Evolutionary conservation across 2,329 filamentous ascomycete genomes (phyloP).

Genomic region (Ustulina deusta): DNA sequence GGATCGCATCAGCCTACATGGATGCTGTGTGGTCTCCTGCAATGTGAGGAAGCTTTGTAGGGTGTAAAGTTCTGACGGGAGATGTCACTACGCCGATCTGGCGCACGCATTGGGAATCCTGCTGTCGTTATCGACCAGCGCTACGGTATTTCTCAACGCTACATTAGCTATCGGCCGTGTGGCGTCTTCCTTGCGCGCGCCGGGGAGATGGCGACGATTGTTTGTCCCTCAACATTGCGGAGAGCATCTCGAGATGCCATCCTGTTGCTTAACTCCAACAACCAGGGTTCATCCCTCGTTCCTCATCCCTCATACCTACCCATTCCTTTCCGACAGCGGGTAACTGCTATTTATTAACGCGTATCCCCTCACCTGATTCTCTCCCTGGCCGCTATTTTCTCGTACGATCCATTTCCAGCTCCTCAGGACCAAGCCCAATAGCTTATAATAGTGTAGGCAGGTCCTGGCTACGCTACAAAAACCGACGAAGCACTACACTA

Average conservation of each 20-base stretch:
- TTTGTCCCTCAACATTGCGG: constrained; percentile 8
- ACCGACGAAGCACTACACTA: constrained; percentile 25
- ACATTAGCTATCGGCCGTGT: constrained; percentile 3
- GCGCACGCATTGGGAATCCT: constrained; percentile 24
- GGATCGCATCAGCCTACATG: constrained; percentile 20
- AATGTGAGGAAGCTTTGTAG: constrained; percentile 19
- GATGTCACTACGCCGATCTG: constrained; percentile 28
- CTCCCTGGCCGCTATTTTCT: constrained; percentile 24
- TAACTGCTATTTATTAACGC: constrained; percentile 11
- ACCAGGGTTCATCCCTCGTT: constrained; percentile 32
- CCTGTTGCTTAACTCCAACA: constrained; percentile 15
- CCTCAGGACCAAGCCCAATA: constrained; percentile 23
- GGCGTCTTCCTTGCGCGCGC: constrained; percentile 5
- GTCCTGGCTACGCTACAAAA: constrained; percentile 24
- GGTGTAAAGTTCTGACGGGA: constrained; percentile 30
- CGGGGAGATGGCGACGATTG: too few species aligned
- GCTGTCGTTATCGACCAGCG: constrained; percentile 23
- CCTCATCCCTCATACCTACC: constrained; percentile 3
- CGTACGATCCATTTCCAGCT: constrained; percentile 30
- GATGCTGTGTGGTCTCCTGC: constrained; percentile 17
- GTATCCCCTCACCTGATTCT: constrained; percentile 20
- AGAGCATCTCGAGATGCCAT: neutral
- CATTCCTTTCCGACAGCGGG: constrained; percentile 6
- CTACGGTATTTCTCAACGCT: neutral
- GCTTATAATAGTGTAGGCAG: constrained; percentile 19